Base-by-base conservation (phyloP, 2,329 filamentous ascomycete species). In the Simplicillium aogashimaense region DNA sequence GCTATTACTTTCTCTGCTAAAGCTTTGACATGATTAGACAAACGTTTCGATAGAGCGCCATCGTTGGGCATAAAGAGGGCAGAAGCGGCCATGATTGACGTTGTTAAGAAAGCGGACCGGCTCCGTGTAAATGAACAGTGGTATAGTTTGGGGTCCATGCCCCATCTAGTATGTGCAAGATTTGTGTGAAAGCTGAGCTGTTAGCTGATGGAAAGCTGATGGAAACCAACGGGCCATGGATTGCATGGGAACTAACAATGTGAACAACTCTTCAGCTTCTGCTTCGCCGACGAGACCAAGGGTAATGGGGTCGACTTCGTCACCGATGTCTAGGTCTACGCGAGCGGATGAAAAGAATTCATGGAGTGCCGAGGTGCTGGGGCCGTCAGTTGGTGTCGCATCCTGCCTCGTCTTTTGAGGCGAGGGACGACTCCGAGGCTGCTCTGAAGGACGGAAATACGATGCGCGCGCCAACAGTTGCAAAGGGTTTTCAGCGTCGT, bases 401-500 rank as follows among this genome's bases (percentile, higher is more conserved):
- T 41, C 40, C 29, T 46, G 43, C 5, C 35, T 42, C 25, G 44
- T 37, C 17, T 53, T 49, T 32, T 48, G 47, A 2, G 57, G 52
- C 13, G 53, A 55, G 36, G 47, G 49, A 1, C 51, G 53, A 34
- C 51, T 50, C 14, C 53, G 50, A 29, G 54, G 50, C 12, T 59
- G 54, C 2, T 65, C 69, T 17, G 69, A 72, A n/a, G 75, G 65
- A 43, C 75, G 73, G 31, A 83, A 67, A 57, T 84, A 81, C 1
- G 83, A 86, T 1, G 82, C 83, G 28, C 82, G 72, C 3, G 83
- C 83, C 29, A 87, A 74, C 13, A 86, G 63, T 55, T 87, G 82
- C 5, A 86, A 62, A 0, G 82, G 82, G 45, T 86, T 87, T 52
- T 87, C 82, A 3, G 82, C 82, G 54, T 85, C 83, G 48, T 86